Conservation (phyloP, 352 stramenopile species). For the Phytophthora cactorum region DNA sequence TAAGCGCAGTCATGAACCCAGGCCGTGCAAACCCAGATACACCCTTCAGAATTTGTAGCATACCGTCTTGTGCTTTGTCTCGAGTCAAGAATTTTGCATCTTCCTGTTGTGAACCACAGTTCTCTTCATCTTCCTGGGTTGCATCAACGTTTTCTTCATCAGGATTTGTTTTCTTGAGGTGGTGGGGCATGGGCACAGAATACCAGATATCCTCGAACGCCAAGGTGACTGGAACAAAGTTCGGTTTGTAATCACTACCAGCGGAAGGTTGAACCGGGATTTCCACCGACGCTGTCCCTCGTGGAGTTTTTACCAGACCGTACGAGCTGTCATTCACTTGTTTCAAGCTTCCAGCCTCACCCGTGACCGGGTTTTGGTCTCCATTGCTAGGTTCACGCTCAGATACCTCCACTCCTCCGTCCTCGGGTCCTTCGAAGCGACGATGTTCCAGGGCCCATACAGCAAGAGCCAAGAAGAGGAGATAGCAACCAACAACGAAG, state of each 20-base stretch:
- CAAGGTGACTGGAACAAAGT: constrained; percentile 48
- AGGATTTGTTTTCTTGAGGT: constrained; percentile 18
- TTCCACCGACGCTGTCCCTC: constrained; percentile 17
- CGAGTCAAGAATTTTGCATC: not conserved
- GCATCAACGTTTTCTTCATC: constrained; percentile 2
- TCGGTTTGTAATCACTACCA: constrained; percentile 16
- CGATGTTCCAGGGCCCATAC: constrained; percentile 39
- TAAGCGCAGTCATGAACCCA: constrained; percentile 57
- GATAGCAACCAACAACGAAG: constrained; percentile 40
- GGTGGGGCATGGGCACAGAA: constrained; percentile 33
- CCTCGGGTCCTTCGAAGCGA: constrained; percentile 38
- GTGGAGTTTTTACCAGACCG: constrained; percentile 34
- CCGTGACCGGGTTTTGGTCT: not conserved
- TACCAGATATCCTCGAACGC: constrained; percentile 54
- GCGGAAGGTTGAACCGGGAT: constrained; percentile 17
- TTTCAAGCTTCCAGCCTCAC: not conserved
- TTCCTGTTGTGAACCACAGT: not conserved
- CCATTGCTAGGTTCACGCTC: not conserved
- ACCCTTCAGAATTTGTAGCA: constrained; percentile 20
- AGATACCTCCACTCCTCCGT: constrained; percentile 7
- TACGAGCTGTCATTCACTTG: constrained; percentile 18
- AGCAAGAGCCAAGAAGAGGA: constrained; percentile 43
- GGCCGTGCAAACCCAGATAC: constrained; percentile 33
- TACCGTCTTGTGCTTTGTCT: constrained; percentile 25
- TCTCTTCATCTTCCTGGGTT: constrained; percentile 18